Conservation (phyloP, 2,329 filamentous ascomycete species). For the Aspergillus sp. region DNA sequence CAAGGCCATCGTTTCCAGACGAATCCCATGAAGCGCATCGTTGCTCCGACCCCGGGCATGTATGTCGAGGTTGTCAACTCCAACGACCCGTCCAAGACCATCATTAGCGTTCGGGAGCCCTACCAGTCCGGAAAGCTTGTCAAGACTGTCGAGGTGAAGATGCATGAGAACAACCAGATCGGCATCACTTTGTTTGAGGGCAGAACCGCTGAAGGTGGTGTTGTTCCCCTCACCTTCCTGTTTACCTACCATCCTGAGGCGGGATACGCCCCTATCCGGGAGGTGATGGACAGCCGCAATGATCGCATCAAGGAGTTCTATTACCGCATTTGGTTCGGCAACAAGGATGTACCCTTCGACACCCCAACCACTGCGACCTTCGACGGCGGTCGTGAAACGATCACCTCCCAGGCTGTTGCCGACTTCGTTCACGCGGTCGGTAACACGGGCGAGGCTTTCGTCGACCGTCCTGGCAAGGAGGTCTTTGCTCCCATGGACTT, state of each 20-base stretch:
- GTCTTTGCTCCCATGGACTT: conserved; percentile 98
- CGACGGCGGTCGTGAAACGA: conserved; percentile 80
- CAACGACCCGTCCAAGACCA: conserved; percentile 76
- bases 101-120: conserved; percentile 84
- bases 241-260: conserved; percentile 95
- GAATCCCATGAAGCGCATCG: conserved; percentile 90
- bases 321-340: conserved; percentile 95
- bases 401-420: conserved; percentile 90
- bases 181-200: conserved; percentile 89
- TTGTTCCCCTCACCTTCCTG: conserved; percentile 78
- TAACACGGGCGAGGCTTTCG: conserved; percentile 95
- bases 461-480: conserved; percentile 89
- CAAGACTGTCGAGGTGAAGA: conserved; percentile 81
- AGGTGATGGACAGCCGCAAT: conserved; percentile 94
- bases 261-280: conserved; percentile 94
- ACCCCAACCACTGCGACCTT: conserved; percentile 82
- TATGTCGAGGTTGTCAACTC: conserved; percentile 84
- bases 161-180: conserved; percentile 74
- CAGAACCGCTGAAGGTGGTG: conserved; percentile 76
- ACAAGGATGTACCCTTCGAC: conserved; percentile 79
- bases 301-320: conserved; percentile 99
- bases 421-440: conserved; percentile 99
- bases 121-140: conserved; percentile 80
- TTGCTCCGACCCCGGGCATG: conserved; percentile 80
- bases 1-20: conserved; percentile 97